A percentile compares a stretch with the other conserved stretches of the same genome.
Evolutionary conservation across 1,284 basidiomycete species (phyloP).

Genomic region (Apiotrichum mycotoxinovorans): DNA sequence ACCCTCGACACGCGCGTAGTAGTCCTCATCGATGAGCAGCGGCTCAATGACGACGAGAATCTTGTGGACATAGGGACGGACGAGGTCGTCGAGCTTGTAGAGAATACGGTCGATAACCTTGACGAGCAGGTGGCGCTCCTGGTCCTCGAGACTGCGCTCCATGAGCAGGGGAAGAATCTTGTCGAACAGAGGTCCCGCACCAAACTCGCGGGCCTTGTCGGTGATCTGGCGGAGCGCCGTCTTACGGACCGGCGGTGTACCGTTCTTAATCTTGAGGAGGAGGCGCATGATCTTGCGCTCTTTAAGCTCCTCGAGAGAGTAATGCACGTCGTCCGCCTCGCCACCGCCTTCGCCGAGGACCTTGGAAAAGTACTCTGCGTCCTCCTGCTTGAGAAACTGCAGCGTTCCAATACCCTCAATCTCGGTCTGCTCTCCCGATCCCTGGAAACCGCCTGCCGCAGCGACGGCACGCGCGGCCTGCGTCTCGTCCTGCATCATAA

Average conservation of each 20-base stretch:
- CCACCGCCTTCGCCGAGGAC: slow-evolving; percentile 78
- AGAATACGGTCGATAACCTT: slow-evolving; percentile 99
- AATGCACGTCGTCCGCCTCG: slow-evolving; percentile 76
- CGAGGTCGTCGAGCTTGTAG: slow-evolving; percentile 98
- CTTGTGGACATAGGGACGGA: slow-evolving; percentile 98
- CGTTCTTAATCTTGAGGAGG: slow-evolving; percentile 99
- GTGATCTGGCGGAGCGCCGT: slow-evolving; percentile 96
- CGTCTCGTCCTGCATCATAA: slow-evolving; percentile 93
- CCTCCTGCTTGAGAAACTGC: slow-evolving; percentile 97
- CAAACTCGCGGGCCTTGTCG: slow-evolving; percentile 98
- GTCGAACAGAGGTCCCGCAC: slow-evolving; percentile 97
- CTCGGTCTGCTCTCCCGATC: slow-evolving; percentile 94
- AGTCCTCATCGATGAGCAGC: slow-evolving; percentile 97
- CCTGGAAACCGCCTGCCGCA: slow-evolving; percentile 74
- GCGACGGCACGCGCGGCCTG: slow-evolving; percentile 80
- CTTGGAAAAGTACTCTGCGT: slow-evolving; percentile 96
- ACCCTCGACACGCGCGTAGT: slow-evolving; percentile 98
- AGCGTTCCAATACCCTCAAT: slow-evolving; percentile 96
- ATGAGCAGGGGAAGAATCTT: slow-evolving; percentile 98
- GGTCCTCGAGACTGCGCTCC: slow-evolving; percentile 98
- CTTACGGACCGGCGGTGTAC: slow-evolving; percentile 96
- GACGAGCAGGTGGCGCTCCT: slow-evolving; percentile 96
- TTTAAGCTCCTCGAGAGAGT: slow-evolving; percentile 97
- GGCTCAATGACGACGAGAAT: slow-evolving; percentile 99
- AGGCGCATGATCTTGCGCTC: slow-evolving; percentile 99